Conservation (phyloP, 1,284 basidiomycete genomes). For the Porogramme epimiltina region DNA sequence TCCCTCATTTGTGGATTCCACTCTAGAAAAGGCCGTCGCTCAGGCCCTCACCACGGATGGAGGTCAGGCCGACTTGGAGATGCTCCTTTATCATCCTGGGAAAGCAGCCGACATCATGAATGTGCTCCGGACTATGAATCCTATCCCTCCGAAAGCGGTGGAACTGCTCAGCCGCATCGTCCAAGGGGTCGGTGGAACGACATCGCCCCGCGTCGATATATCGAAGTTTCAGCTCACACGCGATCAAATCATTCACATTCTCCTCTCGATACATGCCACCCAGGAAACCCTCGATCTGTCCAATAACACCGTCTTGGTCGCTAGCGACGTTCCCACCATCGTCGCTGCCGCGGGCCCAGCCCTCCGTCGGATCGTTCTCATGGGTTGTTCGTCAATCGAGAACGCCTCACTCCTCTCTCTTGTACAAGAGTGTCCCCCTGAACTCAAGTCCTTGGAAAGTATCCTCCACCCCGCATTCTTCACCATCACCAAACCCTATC, state of each 20-base stretch:
- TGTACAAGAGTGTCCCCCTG: slow-evolving; percentile 21
- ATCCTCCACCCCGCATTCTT: slow-evolving; percentile 31
- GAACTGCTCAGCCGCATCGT: too few relatives aligned
- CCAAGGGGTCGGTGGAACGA: too few relatives aligned
- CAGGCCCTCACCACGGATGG: too few relatives aligned
- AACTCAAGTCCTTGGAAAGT: slow-evolving; percentile 30
- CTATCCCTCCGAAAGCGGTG: too few relatives aligned
- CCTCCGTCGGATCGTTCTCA: slow-evolving; percentile 30
- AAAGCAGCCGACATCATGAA: too few relatives aligned
- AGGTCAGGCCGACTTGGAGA: too few relatives aligned
- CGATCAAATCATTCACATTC: slow-evolving; percentile 21
- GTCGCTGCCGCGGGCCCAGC: slow-evolving; percentile 19
- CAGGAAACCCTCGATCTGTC: slow-evolving; percentile 31
- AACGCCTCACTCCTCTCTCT: slow-evolving; percentile 25
- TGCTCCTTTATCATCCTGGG: too few relatives aligned
- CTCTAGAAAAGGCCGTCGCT: too few relatives aligned
- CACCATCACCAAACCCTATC: neutral
- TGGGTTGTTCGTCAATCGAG: slow-evolving; percentile 28
- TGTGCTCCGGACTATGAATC: too few relatives aligned
- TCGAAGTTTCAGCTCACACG: slow-evolving; percentile 25
- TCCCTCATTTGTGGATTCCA: too few relatives aligned
- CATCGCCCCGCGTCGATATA: slow-evolving; percentile 27
- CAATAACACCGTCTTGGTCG: slow-evolving; percentile 18
- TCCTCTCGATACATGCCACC: slow-evolving; percentile 8
- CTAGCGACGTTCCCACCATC: slow-evolving; percentile 22